Evolutionary conservation across 1,284 basidiomycete genomes (phyloP).

Genomic region (Cryptococcus neoformans): DNA sequence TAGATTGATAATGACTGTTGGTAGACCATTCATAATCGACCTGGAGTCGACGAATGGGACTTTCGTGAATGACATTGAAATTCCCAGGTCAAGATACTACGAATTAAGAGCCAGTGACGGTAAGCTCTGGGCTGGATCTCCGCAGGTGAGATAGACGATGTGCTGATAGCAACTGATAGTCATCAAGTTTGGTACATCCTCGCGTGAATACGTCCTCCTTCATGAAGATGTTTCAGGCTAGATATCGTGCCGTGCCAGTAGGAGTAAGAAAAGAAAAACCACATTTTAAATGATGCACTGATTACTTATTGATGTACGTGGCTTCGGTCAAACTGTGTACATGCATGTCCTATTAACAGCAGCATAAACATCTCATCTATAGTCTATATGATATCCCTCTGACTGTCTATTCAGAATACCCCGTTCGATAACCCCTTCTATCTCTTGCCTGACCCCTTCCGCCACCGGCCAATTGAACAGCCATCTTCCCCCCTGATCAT

Average conservation of each 20-base stretch:
- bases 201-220: constrained; percentile 81
- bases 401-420: no score
- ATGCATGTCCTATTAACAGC: no score
- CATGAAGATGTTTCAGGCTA: constrained; percentile 63
- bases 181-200: constrained; percentile 85
- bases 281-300: no score
- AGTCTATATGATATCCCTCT: no score
- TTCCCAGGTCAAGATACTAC: constrained; percentile 80
- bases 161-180: constrained; percentile 54
- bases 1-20: background rate
- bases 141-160: background rate
- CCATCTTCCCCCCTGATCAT: background rate
- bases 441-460: no score
- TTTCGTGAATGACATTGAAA: constrained; percentile 77
- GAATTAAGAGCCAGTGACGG: constrained; percentile 85
- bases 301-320: no score
- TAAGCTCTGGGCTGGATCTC: constrained; percentile 50
- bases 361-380: no score
- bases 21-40: constrained; percentile 90
- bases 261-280: no score
- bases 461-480: no score
- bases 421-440: no score
- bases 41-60: constrained; percentile 96
- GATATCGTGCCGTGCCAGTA: no score
- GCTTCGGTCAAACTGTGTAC: no score